Percentiles rank a stretch among this genome's conserved stretches.
Evolutionary conservation across 495 filamentous ascomycete species (phyloP).

Genomic region (Neurospora sublineolata): DNA sequence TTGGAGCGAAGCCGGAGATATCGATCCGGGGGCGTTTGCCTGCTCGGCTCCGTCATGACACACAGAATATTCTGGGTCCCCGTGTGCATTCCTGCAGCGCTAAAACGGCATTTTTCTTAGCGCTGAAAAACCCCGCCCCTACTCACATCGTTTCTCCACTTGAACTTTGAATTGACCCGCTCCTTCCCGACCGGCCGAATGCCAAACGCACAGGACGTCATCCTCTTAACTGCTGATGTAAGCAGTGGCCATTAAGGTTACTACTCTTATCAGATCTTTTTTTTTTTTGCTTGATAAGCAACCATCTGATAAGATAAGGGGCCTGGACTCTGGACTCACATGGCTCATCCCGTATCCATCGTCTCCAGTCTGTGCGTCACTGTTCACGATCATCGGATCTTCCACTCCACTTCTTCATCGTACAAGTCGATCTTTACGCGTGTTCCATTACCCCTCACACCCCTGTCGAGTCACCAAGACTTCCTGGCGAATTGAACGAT

Average conservation of each 20-base stretch:
- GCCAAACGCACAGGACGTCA: background rate
- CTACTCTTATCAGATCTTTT: background rate
- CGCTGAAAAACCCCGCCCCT: background rate
- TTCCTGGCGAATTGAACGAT: too few species aligned
- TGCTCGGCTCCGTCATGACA: background rate
- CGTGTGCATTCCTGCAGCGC: background rate
- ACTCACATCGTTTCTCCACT: background rate
- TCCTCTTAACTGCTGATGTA: background rate
- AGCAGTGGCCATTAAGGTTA: background rate
- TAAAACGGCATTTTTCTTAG: background rate
- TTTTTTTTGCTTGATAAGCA: background rate
- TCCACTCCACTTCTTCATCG: background rate
- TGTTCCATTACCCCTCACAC: background rate
- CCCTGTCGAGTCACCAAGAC: background rate
- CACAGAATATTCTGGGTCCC: background rate
- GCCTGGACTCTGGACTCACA: background rate
- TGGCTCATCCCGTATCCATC: background rate
- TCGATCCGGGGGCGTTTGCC: background rate
- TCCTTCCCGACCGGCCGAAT: background rate
- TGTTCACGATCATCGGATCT: background rate
- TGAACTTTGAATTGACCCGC: background rate
- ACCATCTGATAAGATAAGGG: background rate
- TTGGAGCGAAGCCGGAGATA: background rate
- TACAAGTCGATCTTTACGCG: background rate
- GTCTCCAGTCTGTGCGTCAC: background rate